Evolutionary conservation across 495 filamentous ascomycete species (phyloP).

Genomic region (Podospora anserina): DNA sequence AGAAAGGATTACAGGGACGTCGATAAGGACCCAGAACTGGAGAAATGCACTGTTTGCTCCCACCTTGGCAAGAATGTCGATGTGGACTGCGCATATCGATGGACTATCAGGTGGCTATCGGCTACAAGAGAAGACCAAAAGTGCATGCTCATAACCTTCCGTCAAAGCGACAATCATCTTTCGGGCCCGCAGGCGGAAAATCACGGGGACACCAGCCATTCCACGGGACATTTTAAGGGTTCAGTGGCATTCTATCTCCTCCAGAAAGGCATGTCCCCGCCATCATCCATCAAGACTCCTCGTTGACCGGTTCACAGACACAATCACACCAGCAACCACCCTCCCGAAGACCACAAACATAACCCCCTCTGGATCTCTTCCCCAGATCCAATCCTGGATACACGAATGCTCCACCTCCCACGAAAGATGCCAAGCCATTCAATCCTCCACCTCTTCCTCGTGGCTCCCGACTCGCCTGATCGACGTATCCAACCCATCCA

Average conservation of each 20-base stretch:
- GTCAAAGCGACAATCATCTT: neutral
- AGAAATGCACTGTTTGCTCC: neutral
- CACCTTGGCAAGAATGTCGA: neutral
- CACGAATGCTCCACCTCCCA: neutral
- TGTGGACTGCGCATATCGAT: neutral
- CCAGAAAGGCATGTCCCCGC: neutral
- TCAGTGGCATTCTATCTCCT: slow-evolving; percentile 1
- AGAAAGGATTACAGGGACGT: neutral
- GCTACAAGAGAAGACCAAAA: neutral
- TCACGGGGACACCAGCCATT: neutral
- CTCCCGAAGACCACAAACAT: neutral
- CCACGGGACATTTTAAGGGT: too few relatives aligned
- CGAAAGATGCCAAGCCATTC: neutral
- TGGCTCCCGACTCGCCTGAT: slow-evolving; percentile 7
- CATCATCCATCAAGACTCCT: neutral
- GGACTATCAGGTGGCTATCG: slow-evolving; percentile 2
- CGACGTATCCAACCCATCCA: neutral
- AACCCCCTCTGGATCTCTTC: neutral
- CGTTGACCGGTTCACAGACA: neutral
- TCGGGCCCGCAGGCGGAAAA: too few relatives aligned
- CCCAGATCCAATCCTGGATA: slow-evolving; percentile 5
- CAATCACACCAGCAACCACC: neutral
- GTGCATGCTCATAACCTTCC: slow-evolving; percentile 3
- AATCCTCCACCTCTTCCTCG: neutral
- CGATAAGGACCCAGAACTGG: slow-evolving; percentile 3